Conservation (phyloP, 495 filamentous ascomycete species). For the Podospora fimiseda region DNA sequence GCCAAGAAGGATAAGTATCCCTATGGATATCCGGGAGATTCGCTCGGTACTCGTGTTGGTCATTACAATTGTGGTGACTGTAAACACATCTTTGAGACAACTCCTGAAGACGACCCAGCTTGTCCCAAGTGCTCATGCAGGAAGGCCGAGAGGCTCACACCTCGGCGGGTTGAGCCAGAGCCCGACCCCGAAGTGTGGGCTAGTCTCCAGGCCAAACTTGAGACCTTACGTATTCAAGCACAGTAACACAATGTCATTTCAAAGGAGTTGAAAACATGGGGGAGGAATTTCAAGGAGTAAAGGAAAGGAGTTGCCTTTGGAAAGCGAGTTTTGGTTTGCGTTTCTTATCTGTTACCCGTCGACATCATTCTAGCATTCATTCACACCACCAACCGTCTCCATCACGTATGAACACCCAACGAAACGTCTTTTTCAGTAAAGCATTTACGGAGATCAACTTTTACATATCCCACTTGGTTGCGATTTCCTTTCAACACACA, state of each 20-base stretch:
- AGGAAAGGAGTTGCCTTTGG: background rate
- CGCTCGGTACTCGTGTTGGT: slow-evolving; percentile 38
- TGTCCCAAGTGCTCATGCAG: slow-evolving; percentile 59
- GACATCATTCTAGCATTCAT: slow-evolving; percentile 1
- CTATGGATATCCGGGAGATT: slow-evolving; percentile 71
- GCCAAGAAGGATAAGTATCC: slow-evolving; percentile 68
- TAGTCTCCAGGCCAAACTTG: slow-evolving; percentile 54
- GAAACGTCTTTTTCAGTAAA: slow-evolving; percentile 4
- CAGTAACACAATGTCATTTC: background rate
- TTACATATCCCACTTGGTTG: background rate
- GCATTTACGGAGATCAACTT: slow-evolving; percentile 1
- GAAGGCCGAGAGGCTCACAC: slow-evolving; percentile 45
- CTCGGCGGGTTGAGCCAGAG: slow-evolving; percentile 54
- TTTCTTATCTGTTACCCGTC: slow-evolving; percentile 1
- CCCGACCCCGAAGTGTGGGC: slow-evolving; percentile 59
- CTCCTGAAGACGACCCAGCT: slow-evolving; percentile 33
- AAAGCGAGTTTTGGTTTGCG: slow-evolving; percentile 4
- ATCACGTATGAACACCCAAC: slow-evolving; percentile 9
- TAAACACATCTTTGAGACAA: slow-evolving; percentile 44
- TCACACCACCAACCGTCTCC: slow-evolving; percentile 2
- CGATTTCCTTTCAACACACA: background rate
- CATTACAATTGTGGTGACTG: slow-evolving; percentile 62
- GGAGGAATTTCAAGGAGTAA: background rate
- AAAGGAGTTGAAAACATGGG: background rate
- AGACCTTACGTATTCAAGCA: slow-evolving; percentile 35